Percentiles rank a stretch among this genome's conserved stretches.
These are phyloP conservation scores for Blastomyces gilchristii DNA, from an alignment of 2,329 filamentous ascomycete genomes.

Conservation along the genomic window DNA sequence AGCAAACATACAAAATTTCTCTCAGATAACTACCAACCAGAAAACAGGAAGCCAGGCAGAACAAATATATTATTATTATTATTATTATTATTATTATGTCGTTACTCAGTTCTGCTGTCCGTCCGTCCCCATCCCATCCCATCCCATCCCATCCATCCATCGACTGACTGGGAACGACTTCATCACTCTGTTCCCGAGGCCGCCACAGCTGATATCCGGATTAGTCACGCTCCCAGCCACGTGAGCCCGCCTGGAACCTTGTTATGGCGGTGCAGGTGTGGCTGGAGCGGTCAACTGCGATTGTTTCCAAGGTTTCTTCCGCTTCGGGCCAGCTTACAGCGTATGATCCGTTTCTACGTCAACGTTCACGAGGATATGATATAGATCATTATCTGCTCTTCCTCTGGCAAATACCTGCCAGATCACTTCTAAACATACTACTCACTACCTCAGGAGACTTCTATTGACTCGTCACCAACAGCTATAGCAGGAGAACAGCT, in stretches of 20 bases:
- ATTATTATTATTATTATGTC: too few species aligned
- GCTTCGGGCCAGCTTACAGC: too few species aligned
- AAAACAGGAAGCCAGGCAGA: background rate
- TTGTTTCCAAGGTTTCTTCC: too few species aligned
- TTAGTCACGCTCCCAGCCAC: constrained; percentile 2
- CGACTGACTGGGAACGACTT: too few species aligned
- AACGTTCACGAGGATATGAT: background rate
- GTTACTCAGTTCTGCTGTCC: too few species aligned
- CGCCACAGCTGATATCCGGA: background rate
- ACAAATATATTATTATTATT: background rate
- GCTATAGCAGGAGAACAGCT: background rate
- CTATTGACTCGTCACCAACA: background rate
- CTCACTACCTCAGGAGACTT: background rate
- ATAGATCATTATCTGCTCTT: background rate
- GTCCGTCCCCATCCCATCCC: too few species aligned
- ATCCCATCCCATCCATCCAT: too few species aligned
- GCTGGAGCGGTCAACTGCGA: background rate
- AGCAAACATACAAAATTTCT: background rate
- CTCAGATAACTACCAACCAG: background rate
- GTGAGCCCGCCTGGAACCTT: background rate
- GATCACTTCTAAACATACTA: background rate
- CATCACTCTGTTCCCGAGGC: background rate
- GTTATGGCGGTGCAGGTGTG: background rate
- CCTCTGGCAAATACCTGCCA: background rate
- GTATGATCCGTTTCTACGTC: background rate